A percentile compares a stretch with the other conserved stretches of the same genome.
These are phyloP conservation scores for Xerocomus brunneocitrinus DNA, from an alignment of 768 basidiomycete genomes.

Conservation along the genomic window DNA sequence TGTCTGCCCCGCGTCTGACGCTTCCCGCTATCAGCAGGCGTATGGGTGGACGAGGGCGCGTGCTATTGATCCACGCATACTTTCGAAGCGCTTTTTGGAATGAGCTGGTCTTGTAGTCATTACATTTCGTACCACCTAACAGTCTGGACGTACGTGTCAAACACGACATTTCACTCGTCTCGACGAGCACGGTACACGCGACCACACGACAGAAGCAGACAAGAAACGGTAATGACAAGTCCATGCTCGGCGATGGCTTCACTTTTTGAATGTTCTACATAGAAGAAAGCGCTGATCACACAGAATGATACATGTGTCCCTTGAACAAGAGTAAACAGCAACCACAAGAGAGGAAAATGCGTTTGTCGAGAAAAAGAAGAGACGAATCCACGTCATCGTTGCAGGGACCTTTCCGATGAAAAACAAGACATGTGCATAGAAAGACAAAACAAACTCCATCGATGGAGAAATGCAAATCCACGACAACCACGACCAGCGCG, in stretches of 20 bases:
- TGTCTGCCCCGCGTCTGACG: no score
- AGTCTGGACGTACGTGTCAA: neutral
- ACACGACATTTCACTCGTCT: neutral
- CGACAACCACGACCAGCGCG: constrained; percentile 22
- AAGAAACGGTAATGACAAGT: constrained; percentile 4
- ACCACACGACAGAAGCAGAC: neutral
- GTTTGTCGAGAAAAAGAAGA: neutral
- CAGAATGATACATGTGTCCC: constrained; percentile 6
- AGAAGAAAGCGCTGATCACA: neutral
- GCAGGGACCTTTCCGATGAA: neutral
- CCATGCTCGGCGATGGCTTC: constrained; percentile 9
- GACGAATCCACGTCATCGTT: neutral
- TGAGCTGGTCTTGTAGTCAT: neutral
- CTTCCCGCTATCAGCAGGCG: neutral
- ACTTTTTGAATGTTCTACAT: neutral
- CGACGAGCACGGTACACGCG: neutral
- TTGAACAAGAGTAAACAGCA: neutral
- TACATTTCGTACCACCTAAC: neutral
- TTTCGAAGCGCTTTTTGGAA: no score
- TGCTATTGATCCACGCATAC: constrained; percentile 18
- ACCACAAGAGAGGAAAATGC: neutral
- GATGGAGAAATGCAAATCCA: constrained; percentile 1
- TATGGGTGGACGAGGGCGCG: constrained; percentile 34
- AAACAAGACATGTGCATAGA: neutral
- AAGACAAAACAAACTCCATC: constrained; percentile 1